Evolutionary conservation across 1,284 basidiomycete species (phyloP).

Genomic region (Ganoderma resinaceum): DNA sequence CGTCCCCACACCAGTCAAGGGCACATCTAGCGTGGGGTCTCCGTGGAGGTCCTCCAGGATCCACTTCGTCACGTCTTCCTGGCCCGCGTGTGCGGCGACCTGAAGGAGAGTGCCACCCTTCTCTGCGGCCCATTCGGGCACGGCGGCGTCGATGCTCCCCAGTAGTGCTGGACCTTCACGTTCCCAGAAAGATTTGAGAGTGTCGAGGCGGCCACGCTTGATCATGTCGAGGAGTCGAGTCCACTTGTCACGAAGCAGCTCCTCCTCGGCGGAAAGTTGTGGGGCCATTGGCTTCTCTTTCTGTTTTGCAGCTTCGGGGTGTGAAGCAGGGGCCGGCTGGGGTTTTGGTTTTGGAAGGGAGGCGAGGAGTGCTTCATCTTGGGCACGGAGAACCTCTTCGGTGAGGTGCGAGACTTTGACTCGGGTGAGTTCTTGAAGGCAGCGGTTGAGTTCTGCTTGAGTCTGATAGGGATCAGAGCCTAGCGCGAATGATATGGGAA

Average conservation of each 20-base stretch:
- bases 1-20: slow-evolving; percentile 25
- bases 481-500: slow-evolving; percentile 1
- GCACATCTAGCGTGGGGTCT: slow-evolving; percentile 81
- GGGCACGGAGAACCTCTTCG: slow-evolving; percentile 82
- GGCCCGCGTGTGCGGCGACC: slow-evolving; percentile 76
- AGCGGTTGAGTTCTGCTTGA: slow-evolving; percentile 88
- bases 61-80: slow-evolving; percentile 81
- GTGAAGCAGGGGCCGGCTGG: slow-evolving; percentile 40
- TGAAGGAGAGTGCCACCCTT: slow-evolving; percentile 77
- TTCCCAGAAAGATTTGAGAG: slow-evolving; percentile 83
- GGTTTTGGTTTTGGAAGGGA: slow-evolving; percentile 83
- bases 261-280: slow-evolving; percentile 82
- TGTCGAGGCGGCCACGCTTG: slow-evolving; percentile 82
- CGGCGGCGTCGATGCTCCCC: slow-evolving; percentile 61
- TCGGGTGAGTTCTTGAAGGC: slow-evolving; percentile 86
- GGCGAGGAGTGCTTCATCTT: slow-evolving; percentile 88
- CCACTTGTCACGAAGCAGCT: slow-evolving; percentile 80
- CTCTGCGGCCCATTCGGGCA: slow-evolving; percentile 76
- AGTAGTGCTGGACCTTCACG: slow-evolving; percentile 73
- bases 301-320: slow-evolving; percentile 25
- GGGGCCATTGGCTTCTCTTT: slow-evolving; percentile 54
- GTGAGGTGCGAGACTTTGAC: slow-evolving; percentile 90
- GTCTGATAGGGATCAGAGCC: slow-evolving; percentile 59
- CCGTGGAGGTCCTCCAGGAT: slow-evolving; percentile 83
- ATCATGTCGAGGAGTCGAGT: slow-evolving; percentile 88